phyloP scores from a whole-genome alignment of 768 basidiomycete genomes.

The Boletus rubroflammeus region DNA sequence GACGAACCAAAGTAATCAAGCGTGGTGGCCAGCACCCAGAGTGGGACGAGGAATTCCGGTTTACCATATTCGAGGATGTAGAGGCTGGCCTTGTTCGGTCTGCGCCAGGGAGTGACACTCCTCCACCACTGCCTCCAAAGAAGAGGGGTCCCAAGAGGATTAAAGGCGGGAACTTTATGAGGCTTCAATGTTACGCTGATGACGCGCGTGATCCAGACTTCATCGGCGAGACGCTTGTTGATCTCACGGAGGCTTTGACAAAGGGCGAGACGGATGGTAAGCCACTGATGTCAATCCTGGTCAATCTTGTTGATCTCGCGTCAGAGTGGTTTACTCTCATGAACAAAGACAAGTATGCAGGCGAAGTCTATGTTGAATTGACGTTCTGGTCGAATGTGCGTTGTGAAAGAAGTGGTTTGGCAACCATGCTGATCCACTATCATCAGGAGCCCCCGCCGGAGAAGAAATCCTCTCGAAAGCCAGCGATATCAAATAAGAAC shows the following conservation, averaged over 20 bases:
- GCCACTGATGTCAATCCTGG: slow-evolving; percentile 24
- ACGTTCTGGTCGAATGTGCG: slow-evolving; percentile 95
- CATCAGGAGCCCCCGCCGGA: slow-evolving; percentile 75
- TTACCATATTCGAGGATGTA: slow-evolving; percentile 78
- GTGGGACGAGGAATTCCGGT: slow-evolving; percentile 98
- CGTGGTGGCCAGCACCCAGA: slow-evolving; percentile 97
- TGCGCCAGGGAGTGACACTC: slow-evolving; percentile 41
- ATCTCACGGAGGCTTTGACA: slow-evolving; percentile 85
- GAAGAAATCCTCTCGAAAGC: slow-evolving; percentile 54
- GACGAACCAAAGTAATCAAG: slow-evolving; percentile 89
- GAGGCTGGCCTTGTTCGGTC: slow-evolving; percentile 49
- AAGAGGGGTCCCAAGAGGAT: slow-evolving; percentile 48
- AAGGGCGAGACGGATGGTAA: slow-evolving; percentile 96
- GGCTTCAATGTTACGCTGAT: slow-evolving; percentile 88
- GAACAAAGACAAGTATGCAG: slow-evolving; percentile 90
- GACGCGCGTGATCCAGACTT: slow-evolving; percentile 93
- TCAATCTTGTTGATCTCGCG: slow-evolving; percentile 13
- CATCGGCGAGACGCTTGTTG: slow-evolving; percentile 87
- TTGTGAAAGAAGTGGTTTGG: not conserved
- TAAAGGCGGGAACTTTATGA: slow-evolving; percentile 72
- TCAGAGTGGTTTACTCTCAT: slow-evolving; percentile 92
- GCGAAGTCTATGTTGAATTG: slow-evolving; percentile 93
- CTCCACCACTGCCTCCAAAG: slow-evolving; percentile 72
- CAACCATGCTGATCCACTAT: slow-evolving; percentile 4
- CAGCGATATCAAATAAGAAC: slow-evolving; percentile 50